phyloP scores from a whole-genome alignment of 306 rosid species.

The Cucurbita ficifolia region DNA sequence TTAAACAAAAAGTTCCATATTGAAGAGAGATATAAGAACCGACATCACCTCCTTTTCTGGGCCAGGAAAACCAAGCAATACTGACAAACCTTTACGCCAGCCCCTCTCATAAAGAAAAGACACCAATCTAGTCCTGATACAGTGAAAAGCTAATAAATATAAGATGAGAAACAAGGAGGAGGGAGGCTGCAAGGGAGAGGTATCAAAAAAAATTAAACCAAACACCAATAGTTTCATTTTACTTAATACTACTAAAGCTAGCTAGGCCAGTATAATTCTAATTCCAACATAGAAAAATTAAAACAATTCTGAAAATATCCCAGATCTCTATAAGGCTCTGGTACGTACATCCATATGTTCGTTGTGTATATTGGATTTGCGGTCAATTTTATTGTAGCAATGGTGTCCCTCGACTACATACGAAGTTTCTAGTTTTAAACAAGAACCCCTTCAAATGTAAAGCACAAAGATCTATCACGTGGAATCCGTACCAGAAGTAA shows the following conservation, averaged over 20 bases:
- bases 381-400: neutral
- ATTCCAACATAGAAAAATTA: neutral
- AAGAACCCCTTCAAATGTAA: neutral
- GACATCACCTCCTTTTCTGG: constrained; percentile 75
- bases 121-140: constrained; percentile 59
- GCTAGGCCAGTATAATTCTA: neutral
- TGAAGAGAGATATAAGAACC: neutral
- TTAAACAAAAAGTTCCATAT: neutral
- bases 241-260: neutral
- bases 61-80: constrained; percentile 75
- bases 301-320: neutral
- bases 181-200: neutral
- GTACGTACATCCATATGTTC: neutral
- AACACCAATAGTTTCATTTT: neutral
- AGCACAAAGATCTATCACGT: neutral
- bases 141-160: constrained; percentile 15
- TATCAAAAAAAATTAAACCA: neutral
- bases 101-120: constrained; percentile 91
- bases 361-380: neutral
- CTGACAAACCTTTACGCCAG: constrained; percentile 79
- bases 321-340: neutral
- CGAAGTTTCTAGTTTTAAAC: neutral
- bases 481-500: neutral
- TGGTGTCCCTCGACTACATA: neutral
- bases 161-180: constrained; percentile 3